Conservation (phyloP, 345 rosid species). For the Euclidium syriacum region DNA sequence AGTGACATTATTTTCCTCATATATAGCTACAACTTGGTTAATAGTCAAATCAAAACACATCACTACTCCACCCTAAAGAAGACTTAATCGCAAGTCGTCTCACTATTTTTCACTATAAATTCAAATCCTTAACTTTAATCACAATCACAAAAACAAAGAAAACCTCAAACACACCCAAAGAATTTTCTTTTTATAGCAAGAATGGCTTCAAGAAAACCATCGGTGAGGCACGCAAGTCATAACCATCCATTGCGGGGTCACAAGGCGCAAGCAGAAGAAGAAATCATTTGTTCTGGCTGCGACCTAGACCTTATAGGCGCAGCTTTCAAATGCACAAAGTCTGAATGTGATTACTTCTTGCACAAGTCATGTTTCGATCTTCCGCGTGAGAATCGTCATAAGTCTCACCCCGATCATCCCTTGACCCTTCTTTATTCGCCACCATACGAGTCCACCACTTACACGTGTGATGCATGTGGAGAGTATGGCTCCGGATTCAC, state of each 20-base stretch:
- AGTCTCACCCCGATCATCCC: slow-evolving; percentile 26
- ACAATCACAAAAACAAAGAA: background rate
- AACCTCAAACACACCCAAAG: no score
- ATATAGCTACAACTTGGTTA: slow-evolving; percentile 18
- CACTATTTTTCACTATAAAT: slow-evolving; percentile 7
- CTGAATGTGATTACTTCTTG: slow-evolving; percentile 28
- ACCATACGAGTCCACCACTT: slow-evolving; percentile 15
- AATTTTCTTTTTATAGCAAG: no score
- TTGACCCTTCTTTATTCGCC: slow-evolving; percentile 18
- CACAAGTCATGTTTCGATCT: slow-evolving; percentile 34
- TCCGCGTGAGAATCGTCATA: slow-evolving; percentile 19
- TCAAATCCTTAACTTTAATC: no score
- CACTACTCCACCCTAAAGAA: background rate
- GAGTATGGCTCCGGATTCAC: slow-evolving; percentile 26
- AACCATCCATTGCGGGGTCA: slow-evolving; percentile 26
- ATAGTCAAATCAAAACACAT: slow-evolving; percentile 21
- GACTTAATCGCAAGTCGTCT: slow-evolving; percentile 2
- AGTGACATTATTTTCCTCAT: background rate
- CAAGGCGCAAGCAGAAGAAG: slow-evolving; percentile 29
- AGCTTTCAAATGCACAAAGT: slow-evolving; percentile 31
- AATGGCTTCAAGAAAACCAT: slow-evolving; percentile 28
- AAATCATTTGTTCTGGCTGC: slow-evolving; percentile 26
- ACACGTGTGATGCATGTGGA: slow-evolving; percentile 10
- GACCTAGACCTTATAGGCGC: slow-evolving; percentile 23
- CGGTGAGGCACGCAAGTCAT: slow-evolving; percentile 28